A percentile compares a stretch with the other conserved stretches of the same genome.
These are phyloP conservation scores for Incumbomyces lentus DNA, from an alignment of 2,329 filamentous ascomycete genomes.

Conservation along the genomic window DNA sequence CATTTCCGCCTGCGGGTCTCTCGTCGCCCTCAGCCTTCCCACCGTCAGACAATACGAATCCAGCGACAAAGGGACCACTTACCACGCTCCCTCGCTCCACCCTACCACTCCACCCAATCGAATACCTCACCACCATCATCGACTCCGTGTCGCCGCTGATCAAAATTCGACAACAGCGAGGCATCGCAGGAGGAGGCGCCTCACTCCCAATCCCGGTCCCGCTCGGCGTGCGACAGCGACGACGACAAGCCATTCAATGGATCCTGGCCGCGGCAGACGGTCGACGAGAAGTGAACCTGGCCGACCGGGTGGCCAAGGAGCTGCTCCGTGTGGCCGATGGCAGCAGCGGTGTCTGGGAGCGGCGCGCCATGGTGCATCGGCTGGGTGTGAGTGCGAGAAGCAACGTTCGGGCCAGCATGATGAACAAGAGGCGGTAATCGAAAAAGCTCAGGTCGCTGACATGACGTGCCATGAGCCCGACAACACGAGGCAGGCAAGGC, in stretches of 20 bases:
- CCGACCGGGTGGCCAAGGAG: constrained; percentile 72
- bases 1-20: constrained; percentile 49
- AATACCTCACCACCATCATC: constrained; percentile 81
- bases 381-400: constrained; percentile 65
- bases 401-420: constrained; percentile 44
- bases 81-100: constrained; percentile 66
- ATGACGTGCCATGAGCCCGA: too few relatives aligned
- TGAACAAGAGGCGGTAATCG: constrained; percentile 23
- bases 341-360: constrained; percentile 73
- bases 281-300: constrained; percentile 63
- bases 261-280: constrained; percentile 77
- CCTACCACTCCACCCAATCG: constrained; percentile 77
- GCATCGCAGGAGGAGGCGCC: constrained; percentile 74
- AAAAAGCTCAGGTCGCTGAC: too few relatives aligned
- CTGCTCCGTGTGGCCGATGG: constrained; percentile 82
- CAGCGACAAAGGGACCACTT: constrained; percentile 31
- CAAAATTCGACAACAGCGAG: constrained; percentile 63
- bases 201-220: constrained; percentile 75
- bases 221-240: constrained; percentile 61
- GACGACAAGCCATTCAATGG: constrained; percentile 74
- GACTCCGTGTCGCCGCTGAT: constrained; percentile 88
- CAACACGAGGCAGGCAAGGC: too few relatives aligned
- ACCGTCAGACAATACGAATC: constrained; percentile 22
- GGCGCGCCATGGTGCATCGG: constrained; percentile 68
- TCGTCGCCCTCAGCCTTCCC: constrained; percentile 26